Evolutionary conservation across 2,329 filamentous ascomycete genomes (phyloP), one percentile per base, ranked within the genome.

Genomic region (Septoria linicola): DNA sequence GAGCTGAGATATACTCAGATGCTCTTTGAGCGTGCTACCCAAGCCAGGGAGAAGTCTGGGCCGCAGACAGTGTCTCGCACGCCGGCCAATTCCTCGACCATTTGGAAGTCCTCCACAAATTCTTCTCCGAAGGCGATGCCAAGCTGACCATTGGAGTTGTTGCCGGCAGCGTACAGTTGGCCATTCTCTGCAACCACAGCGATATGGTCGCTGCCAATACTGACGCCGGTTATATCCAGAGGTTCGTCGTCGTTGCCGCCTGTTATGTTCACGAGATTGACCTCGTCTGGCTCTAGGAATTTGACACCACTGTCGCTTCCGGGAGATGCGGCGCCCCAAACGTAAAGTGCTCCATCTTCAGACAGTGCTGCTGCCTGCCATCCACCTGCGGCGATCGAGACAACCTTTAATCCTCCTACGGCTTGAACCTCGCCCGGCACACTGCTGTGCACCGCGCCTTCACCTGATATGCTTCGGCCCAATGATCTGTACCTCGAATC

Each of bases 401-500:
- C 69, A 41, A 87, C 75, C 10, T 74, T 70, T 39, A 85, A 70
- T 48, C 78, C 74, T 4, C 66, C 65, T 0, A 87, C 70, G 40
- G 79, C 75, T 17, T 72, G 60, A 3, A 85, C 72, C 0, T 70
- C 51, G 3, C 69, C 65, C 4, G 80, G 80, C 3, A 59, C 60
- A 1, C 71, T 62, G 13, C 81, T 76, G 31, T 78, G 73, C 71
- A 61, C 69, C 4, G 70, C 64, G 20, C 44, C 58, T 8, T 59
- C 52, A 2, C 64, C 58, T 5, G 69, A 66, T 3, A 73, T 63
- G 2, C 76, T 69, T 14, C 83, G 75, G 4, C 79, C 82, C 0
- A 87, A 75, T 49, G 79, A 81, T 30, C 55, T 74, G 70, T 81
- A 84, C 13, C 84, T 77, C 40, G 75, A 68, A 59, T 87, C 83